These are phyloP conservation scores for Hyaloperonospora brassicae DNA, from an alignment of 352 stramenopile genomes.

Conservation along the genomic window DNA sequence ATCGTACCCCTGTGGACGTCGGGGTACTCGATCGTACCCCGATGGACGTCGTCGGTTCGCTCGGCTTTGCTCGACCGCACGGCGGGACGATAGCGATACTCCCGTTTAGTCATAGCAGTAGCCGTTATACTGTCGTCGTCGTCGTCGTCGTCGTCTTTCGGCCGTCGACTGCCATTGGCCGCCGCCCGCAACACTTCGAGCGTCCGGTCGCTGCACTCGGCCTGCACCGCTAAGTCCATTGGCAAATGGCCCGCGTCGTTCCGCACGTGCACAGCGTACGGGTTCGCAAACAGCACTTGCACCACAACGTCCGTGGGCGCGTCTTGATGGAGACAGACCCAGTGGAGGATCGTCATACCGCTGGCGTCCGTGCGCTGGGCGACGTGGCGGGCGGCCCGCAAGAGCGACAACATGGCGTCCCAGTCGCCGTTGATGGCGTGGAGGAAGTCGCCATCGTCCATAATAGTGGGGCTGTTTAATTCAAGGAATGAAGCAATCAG, in stretches of 20 bases:
- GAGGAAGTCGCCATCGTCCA: constrained; percentile 51
- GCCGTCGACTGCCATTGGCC: constrained; percentile 25
- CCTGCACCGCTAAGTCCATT: constrained; percentile 67
- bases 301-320: constrained; percentile 64
- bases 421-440: constrained; percentile 78
- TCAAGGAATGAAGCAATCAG: too few relatives aligned
- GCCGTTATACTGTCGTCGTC: too few relatives aligned
- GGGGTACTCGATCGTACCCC: constrained; percentile 37
- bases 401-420: constrained; percentile 53
- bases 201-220: constrained; percentile 64
- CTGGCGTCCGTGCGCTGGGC: constrained; percentile 51
- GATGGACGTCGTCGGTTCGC: constrained; percentile 12
- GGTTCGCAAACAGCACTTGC: constrained; percentile 76
- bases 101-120: too few relatives aligned
- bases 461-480: neutral
- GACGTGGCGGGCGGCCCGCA: constrained; percentile 55
- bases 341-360: constrained; percentile 76
- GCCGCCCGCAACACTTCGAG: constrained; percentile 62
- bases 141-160: constrained; percentile 20
- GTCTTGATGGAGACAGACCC: constrained; percentile 72
- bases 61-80: constrained; percentile 16
- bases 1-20: constrained; percentile 20
- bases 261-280: constrained; percentile 54
- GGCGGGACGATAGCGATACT: constrained; percentile 17
- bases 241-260: constrained; percentile 70